Evolutionary conservation across 2,329 filamentous ascomycete species (phyloP).

Genomic region (Botrytis medusae): DNA sequence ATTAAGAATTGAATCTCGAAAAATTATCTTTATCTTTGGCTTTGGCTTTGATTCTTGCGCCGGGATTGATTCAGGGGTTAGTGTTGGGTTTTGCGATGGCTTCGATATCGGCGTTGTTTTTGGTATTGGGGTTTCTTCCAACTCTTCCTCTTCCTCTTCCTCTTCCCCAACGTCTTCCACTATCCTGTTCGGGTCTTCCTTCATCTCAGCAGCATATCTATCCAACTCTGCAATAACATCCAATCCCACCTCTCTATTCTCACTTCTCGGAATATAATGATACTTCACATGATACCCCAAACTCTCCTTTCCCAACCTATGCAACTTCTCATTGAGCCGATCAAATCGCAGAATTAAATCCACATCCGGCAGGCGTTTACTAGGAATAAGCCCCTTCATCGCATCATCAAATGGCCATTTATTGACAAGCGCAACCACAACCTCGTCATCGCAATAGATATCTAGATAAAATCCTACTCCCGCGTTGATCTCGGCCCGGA

Average conservation of each 20-base stretch:
- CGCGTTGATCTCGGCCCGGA: background rate
- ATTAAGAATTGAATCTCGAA: too few relatives aligned
- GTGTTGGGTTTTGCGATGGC: background rate
- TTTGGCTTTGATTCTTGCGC: background rate
- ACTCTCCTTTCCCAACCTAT: background rate
- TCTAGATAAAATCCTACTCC: background rate
- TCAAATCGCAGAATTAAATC: background rate
- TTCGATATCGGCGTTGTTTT: background rate
- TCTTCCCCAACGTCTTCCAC: background rate
- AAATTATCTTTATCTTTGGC: background rate
- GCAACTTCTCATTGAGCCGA: background rate
- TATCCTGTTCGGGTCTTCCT: rapidly evolving
- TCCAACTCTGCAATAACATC: background rate
- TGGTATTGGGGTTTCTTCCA: background rate
- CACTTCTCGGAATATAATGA: background rate
- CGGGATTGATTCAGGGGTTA: background rate
- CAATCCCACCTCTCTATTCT: background rate
- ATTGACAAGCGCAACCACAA: background rate
- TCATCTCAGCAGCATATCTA: background rate
- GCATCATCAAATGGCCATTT: background rate
- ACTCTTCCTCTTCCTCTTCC: background rate
- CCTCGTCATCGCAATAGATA: background rate
- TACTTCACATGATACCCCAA: background rate
- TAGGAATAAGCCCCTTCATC: background rate
- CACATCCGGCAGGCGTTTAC: background rate